Evolutionary conservation across 2,329 filamentous ascomycete species (phyloP).

Genomic region (Biscogniauxia mediterranea): DNA sequence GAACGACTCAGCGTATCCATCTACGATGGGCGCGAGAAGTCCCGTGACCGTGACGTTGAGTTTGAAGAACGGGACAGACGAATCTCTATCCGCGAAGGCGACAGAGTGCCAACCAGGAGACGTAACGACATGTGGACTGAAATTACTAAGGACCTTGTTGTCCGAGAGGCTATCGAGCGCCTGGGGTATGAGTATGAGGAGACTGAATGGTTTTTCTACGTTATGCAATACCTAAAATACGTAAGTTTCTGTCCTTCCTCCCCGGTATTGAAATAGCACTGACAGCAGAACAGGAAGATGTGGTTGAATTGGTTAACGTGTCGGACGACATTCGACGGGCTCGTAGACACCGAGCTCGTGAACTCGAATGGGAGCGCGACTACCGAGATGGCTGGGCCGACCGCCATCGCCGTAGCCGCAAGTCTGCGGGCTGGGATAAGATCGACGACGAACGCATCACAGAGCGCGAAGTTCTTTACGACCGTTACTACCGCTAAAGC

Average conservation of each 20-base stretch:
- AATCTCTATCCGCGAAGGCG: slow-evolving; percentile 38
- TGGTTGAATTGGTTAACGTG: slow-evolving; percentile 77
- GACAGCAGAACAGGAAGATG: slow-evolving; percentile 67
- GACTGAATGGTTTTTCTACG: slow-evolving; percentile 84
- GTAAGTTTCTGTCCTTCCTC: slow-evolving; percentile 54
- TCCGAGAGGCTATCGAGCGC: slow-evolving; percentile 81
- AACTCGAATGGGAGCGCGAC: slow-evolving; percentile 59
- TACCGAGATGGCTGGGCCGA: slow-evolving; percentile 50
- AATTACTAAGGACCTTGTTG: slow-evolving; percentile 89
- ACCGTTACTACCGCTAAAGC: slow-evolving; percentile 34
- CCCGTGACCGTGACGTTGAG: slow-evolving; percentile 47
- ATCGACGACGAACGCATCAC: slow-evolving; percentile 64
- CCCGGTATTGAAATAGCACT: slow-evolving; percentile 24
- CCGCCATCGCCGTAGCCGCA: slow-evolving; percentile 38
- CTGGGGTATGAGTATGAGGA: slow-evolving; percentile 88
- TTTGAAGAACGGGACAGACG: slow-evolving; percentile 56
- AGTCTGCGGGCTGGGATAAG: slow-evolving; percentile 32
- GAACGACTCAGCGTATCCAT: slow-evolving; percentile 47
- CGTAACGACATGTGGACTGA: slow-evolving; percentile 86
- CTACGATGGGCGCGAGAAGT: slow-evolving; percentile 34
- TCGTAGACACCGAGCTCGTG: slow-evolving; percentile 50
- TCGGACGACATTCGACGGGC: slow-evolving; percentile 77
- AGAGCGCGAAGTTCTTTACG: slow-evolving; percentile 67
- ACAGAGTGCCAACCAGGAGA: slow-evolving; percentile 38
- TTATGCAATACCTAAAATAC: slow-evolving; percentile 85